These are phyloP conservation scores for Kodamaea fungicola DNA, from an alignment of 1,139 yeast genomes.

Conservation along the genomic window DNA sequence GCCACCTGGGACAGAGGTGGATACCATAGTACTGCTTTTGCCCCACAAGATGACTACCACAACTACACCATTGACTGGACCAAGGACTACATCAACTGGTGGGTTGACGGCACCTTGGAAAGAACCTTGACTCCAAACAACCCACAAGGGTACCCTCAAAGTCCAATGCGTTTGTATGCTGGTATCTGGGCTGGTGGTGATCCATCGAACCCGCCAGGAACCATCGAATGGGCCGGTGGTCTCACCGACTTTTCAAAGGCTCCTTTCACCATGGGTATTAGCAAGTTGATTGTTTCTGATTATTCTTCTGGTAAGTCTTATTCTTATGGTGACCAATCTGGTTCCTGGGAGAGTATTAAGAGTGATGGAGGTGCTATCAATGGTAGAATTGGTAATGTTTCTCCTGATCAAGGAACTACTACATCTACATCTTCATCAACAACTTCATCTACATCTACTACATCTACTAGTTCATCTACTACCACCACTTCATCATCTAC, in stretches of 20 bases:
- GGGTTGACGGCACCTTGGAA: constrained; percentile 38
- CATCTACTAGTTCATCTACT: constrained; percentile 5
- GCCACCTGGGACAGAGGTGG: constrained; percentile 75
- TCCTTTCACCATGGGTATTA: constrained; percentile 36
- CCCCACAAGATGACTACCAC: constrained; percentile 47
- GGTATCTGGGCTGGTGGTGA: constrained; percentile 46
- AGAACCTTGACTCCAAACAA: constrained; percentile 37
- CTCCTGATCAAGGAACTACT: constrained; percentile 14
- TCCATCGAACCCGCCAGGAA: constrained; percentile 43
- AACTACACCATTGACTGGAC: constrained; percentile 39
- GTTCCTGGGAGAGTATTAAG: constrained; percentile 64
- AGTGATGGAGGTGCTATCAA: constrained; percentile 62
- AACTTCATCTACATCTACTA: constrained; percentile 1
- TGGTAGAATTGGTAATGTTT: constrained; percentile 56
- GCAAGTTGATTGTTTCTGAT: constrained; percentile 28
- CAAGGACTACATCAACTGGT: constrained; percentile 35
- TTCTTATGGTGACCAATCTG: constrained; percentile 54
- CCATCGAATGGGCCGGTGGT: constrained; percentile 39
- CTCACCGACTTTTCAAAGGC: constrained; percentile 29
- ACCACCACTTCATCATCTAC: constrained; percentile 5
- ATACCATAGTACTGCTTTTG: constrained; percentile 50
- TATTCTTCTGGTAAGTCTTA: constrained; percentile 35
- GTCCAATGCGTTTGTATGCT: constrained; percentile 45
- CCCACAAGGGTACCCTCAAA: constrained; percentile 47
- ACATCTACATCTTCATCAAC: constrained; percentile 2